A percentile compares a stretch with the other conserved stretches of the same genome.
Conservation (phyloP, 2,329 filamentous ascomycete species). For the Talaromyces verruculosus region DNA sequence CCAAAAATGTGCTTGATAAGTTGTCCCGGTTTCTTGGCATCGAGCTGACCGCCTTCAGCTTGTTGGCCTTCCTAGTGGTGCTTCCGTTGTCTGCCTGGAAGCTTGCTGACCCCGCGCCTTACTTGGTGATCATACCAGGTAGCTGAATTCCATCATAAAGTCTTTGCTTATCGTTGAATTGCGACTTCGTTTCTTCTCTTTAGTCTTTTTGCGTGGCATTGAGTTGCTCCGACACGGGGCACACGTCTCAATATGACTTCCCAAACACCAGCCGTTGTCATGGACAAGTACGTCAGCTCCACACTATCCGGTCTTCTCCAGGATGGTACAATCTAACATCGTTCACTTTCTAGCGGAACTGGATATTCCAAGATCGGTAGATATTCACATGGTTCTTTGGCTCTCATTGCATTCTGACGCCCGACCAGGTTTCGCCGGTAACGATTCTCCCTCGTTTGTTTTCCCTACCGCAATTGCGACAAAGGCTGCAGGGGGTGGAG, state of each 20-base stretch:
- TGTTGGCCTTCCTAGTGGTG: constrained; percentile 5
- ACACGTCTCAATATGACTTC: constrained; percentile 69
- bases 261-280: constrained; percentile 99
- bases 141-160: constrained; percentile 2
- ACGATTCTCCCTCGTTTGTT: constrained; percentile 98
- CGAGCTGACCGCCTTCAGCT: constrained; percentile 14
- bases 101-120: constrained; percentile 19
- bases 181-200: not conserved
- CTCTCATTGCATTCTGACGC: constrained; percentile 38
- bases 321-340: constrained; percentile 39
- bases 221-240: constrained; percentile 14
- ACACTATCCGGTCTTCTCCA: constrained; percentile 21
- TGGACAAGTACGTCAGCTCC: constrained; percentile 88
- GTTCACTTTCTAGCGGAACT: constrained; percentile 71
- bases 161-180: not conserved
- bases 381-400: constrained; percentile 11
- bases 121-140: not conserved
- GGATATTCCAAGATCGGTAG: constrained; percentile 98
- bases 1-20: no score
- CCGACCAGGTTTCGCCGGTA: constrained; percentile 85
- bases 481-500: constrained; percentile 71
- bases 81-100: constrained; percentile 14
- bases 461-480: constrained; percentile 98
- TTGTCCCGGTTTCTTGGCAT: not conserved
- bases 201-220: constrained; percentile 1